Evolutionary conservation across 2,329 filamentous ascomycete genomes (phyloP).

Genomic region (Cladophialophora exuberans): DNA sequence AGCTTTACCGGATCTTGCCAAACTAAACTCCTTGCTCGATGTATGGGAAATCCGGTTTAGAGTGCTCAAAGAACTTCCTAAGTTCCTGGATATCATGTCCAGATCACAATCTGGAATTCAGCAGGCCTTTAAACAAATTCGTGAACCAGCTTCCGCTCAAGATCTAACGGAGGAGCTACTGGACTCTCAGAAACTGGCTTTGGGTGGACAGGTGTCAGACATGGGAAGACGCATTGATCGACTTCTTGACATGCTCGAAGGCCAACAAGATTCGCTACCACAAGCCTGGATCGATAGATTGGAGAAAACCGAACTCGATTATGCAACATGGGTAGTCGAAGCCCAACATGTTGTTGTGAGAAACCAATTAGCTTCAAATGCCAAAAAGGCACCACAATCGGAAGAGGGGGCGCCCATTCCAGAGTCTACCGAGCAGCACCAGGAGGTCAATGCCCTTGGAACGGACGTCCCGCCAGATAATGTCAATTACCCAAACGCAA

Average conservation of each 20-base stretch:
- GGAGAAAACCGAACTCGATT: constrained; percentile 76
- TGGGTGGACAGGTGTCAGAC: constrained; percentile 70
- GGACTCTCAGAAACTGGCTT: constrained; percentile 52
- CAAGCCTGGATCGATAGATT: constrained; percentile 86
- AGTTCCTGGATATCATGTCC: constrained; percentile 65
- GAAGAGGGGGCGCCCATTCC: constrained; percentile 23
- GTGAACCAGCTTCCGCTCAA: constrained; percentile 24
- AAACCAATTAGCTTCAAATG: constrained; percentile 53
- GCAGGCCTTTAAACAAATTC: constrained; percentile 39
- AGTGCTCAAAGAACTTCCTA: constrained; percentile 74
- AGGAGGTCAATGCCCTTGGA: constrained; percentile 23
- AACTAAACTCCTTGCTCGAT: constrained; percentile 71
- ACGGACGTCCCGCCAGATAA: constrained; percentile 25
- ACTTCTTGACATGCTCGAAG: constrained; percentile 86
- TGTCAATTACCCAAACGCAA: not conserved
- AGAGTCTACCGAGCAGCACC: constrained; percentile 14
- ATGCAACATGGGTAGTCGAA: constrained; percentile 77
- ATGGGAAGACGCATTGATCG: constrained; percentile 76
- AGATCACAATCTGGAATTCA: constrained; percentile 42
- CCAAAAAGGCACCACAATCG: constrained; percentile 17
- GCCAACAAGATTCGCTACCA: constrained; percentile 79
- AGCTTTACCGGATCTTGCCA: constrained; percentile 78
- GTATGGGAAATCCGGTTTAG: constrained; percentile 77
- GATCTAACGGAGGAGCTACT: constrained; percentile 43
- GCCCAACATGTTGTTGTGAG: constrained; percentile 76